These are phyloP conservation scores for Alternaria sp. DNA, from an alignment of 2,329 filamentous ascomycete species.

Conservation along the genomic window DNA sequence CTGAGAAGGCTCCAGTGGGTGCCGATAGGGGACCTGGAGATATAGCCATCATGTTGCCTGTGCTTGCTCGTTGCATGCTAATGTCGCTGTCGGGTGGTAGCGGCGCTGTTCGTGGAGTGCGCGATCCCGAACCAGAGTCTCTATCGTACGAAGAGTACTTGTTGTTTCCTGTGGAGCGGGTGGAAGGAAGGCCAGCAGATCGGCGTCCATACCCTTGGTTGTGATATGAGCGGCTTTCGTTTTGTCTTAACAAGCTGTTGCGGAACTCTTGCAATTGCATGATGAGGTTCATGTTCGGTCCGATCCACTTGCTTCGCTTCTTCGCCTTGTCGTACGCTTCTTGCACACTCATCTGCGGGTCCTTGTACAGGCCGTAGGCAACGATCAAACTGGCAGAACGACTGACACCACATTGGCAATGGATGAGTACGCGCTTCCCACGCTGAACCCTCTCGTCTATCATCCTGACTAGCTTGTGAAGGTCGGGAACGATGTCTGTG, in stretches of 20 bases:
- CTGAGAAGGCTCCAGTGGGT: slow-evolving; percentile 45
- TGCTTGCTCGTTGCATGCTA: slow-evolving; percentile 51
- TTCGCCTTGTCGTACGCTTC: slow-evolving; percentile 84
- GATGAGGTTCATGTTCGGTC: slow-evolving; percentile 90
- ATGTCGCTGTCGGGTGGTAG: slow-evolving; percentile 58
- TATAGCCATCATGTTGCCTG: slow-evolving; percentile 50
- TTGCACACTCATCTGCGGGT: slow-evolving; percentile 77
- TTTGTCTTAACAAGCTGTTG: slow-evolving; percentile 54
- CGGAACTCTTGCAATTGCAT: slow-evolving; percentile 84
- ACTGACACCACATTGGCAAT: slow-evolving; percentile 87
- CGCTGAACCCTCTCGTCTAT: slow-evolving; percentile 75
- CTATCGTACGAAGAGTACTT: slow-evolving; percentile 44
- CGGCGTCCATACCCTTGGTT: slow-evolving; percentile 43
- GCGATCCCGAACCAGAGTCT: slow-evolving; percentile 37
- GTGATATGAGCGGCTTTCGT: slow-evolving; percentile 39
- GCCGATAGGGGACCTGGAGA: slow-evolving; percentile 52
- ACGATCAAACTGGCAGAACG: slow-evolving; percentile 86
- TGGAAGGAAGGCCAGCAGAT: slow-evolving; percentile 39
- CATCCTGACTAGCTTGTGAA: slow-evolving; percentile 75
- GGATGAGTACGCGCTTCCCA: slow-evolving; percentile 79
- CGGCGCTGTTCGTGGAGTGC: slow-evolving; percentile 48
- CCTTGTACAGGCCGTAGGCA: slow-evolving; percentile 81
- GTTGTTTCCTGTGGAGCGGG: slow-evolving; percentile 32
- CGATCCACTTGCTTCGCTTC: slow-evolving; percentile 83
- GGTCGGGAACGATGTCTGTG: slow-evolving; percentile 80